Evolutionary conservation across 169 alveolate genomes (phyloP).

Genomic region (Plasmodium fragile): DNA sequence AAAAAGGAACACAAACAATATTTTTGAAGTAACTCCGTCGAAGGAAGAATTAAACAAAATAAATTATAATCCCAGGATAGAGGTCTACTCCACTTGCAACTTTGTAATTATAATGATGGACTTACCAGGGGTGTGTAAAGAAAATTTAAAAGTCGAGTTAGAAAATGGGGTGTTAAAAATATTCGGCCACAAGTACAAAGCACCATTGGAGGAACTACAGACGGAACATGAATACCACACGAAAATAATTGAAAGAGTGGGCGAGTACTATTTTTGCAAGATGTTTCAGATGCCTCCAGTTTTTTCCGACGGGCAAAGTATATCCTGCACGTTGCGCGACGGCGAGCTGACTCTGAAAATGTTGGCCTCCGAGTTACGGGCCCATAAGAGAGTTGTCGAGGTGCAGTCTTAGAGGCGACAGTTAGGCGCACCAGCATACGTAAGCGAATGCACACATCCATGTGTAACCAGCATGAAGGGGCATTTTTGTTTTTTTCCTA

Average conservation of each 20-base stretch:
- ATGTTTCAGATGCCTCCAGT: conserved; percentile 74
- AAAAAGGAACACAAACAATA: conserved; percentile 51
- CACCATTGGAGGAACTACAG: conserved; percentile 55
- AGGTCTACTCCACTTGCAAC: conserved; percentile 57
- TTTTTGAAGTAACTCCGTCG: conserved; percentile 68
- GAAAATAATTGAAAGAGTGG: conserved; percentile 67
- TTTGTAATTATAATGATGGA: conserved; percentile 71
- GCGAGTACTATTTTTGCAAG: conserved; percentile 63
- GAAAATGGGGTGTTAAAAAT: conserved; percentile 70
- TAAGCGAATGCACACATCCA: not conserved
- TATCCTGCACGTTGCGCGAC: conserved; percentile 55
- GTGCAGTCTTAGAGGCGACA: not conserved
- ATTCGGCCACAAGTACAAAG: conserved; percentile 57
- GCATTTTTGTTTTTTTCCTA: not conserved
- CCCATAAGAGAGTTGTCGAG: conserved; percentile 47
- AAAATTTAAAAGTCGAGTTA: conserved; percentile 54
- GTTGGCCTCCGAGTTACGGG: conserved; percentile 44
- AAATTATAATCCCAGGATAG: conserved; percentile 62
- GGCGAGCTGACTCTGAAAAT: conserved; percentile 65
- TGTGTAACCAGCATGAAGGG: not conserved
- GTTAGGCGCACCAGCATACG: not conserved
- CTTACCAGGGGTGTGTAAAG: conserved; percentile 58
- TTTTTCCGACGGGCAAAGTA: conserved; percentile 61
- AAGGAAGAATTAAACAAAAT: conserved; percentile 62
- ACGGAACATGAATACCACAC: conserved; percentile 59